phyloP scores from a whole-genome alignment of 2,329 filamentous ascomycete species.

The Cercospora sojina region DNA sequence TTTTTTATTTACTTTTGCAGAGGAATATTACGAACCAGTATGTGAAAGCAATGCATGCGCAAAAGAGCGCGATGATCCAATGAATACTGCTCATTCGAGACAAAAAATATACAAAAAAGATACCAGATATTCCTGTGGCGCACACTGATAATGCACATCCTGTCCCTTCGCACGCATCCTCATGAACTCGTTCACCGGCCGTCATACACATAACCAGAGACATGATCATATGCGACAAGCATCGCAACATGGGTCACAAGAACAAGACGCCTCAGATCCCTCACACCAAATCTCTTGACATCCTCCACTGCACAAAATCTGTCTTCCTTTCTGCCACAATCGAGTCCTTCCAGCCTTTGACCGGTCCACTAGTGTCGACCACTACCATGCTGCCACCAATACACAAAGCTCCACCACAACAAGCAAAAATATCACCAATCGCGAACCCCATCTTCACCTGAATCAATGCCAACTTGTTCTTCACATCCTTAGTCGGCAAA shows the following conservation, averaged over 20 bases:
- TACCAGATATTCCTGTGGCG: not conserved
- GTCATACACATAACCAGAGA: not conserved
- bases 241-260: not conserved
- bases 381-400: conserved; percentile 29
- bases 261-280: not conserved
- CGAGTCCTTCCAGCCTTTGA: conserved; percentile 24
- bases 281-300: conserved; percentile 26
- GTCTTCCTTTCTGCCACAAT: conserved; percentile 27
- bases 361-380: conserved; percentile 27
- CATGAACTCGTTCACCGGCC: not conserved
- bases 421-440: conserved; percentile 30
- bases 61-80: not conserved
- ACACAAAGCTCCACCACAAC: conserved; percentile 30
- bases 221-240: not conserved
- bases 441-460: conserved; percentile 33
- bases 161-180: not conserved
- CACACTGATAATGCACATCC: not conserved
- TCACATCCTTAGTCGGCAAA: conserved; percentile 25
- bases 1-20: no score
- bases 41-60: no score
- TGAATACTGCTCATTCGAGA: no score
- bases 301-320: conserved; percentile 28
- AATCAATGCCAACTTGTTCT: conserved; percentile 25
- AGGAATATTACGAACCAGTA: no score
- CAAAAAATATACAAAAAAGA: not conserved